phyloP scores from a whole-genome alignment of 495 filamentous ascomycete species.

The Aspergillus incahuasiensis region DNA sequence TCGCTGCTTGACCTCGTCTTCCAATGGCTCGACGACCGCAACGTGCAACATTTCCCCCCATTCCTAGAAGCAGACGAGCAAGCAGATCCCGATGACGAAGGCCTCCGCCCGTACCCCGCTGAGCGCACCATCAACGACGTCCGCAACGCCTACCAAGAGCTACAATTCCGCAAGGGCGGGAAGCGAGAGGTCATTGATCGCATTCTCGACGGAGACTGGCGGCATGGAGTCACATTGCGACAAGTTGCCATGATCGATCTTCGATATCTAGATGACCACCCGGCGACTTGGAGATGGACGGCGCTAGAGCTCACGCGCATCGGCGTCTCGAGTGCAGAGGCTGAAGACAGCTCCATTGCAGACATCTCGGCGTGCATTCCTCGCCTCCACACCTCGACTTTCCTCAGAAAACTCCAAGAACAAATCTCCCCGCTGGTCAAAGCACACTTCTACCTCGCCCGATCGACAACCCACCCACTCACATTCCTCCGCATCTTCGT shows the following conservation, averaged over 20 bases:
- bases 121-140: slow-evolving; percentile 58
- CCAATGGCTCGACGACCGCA: slow-evolving; percentile 66
- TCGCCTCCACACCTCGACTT: slow-evolving; percentile 69
- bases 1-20: slow-evolving; percentile 65
- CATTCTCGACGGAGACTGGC: slow-evolving; percentile 78
- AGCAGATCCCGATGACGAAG: slow-evolving; percentile 29
- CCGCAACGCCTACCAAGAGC: slow-evolving; percentile 54
- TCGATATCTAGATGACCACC: slow-evolving; percentile 73
- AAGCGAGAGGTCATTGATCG: slow-evolving; percentile 72
- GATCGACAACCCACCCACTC: slow-evolving; percentile 57
- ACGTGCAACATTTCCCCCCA: slow-evolving; percentile 49
- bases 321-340: slow-evolving; percentile 4
- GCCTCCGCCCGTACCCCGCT: slow-evolving; percentile 55
- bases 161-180: slow-evolving; percentile 56
- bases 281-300: slow-evolving; percentile 67
- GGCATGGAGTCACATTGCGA: slow-evolving; percentile 68
- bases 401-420: slow-evolving; percentile 65
- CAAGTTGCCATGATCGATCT: slow-evolving; percentile 79
- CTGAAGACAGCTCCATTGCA: slow-evolving; percentile 17
- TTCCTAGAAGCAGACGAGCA: slow-evolving; percentile 29
- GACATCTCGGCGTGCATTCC: slow-evolving; percentile 52
- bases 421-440: slow-evolving; percentile 71
- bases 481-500: slow-evolving; percentile 72
- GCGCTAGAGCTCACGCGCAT: slow-evolving; percentile 56
- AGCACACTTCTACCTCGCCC: slow-evolving; percentile 71